A percentile compares a stretch with the other conserved stretches of the same genome.
These are phyloP conservation scores for Thalassiosira mediterranea DNA, from an alignment of 352 stramenopile species.

Conservation along the genomic window DNA sequence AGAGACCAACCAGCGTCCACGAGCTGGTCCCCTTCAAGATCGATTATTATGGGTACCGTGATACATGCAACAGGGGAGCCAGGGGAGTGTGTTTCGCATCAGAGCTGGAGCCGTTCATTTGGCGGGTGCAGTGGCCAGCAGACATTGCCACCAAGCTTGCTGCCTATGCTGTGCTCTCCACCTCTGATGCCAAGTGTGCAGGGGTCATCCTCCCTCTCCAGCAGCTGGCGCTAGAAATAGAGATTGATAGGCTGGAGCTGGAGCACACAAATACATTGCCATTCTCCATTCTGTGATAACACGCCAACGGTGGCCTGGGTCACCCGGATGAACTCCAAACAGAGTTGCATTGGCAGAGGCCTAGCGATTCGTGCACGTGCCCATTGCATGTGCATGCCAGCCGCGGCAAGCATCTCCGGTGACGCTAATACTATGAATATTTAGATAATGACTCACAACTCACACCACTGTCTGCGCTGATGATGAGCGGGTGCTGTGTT, in stretches of 20 bases:
- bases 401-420: no score
- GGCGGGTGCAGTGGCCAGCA: constrained; percentile 33
- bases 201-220: constrained; percentile 8
- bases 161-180: constrained; percentile 10
- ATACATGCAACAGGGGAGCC: constrained; percentile 11
- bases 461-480: no score
- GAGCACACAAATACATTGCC: no score
- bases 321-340: constrained; percentile 3
- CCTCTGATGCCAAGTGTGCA: constrained; percentile 16
- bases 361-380: no score
- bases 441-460: no score
- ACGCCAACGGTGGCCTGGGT: constrained; percentile 9
- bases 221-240: constrained; percentile 4
- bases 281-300: constrained; percentile 16
- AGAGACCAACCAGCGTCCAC: constrained; percentile 39
- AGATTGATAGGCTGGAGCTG: background rate
- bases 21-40: constrained; percentile 36
- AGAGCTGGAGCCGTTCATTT: constrained; percentile 20
- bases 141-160: constrained; percentile 8
- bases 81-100: constrained; percentile 22
- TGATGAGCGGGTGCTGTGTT: no score
- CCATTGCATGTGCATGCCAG: no score
- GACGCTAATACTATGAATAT: no score
- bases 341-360: background rate
- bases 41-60: constrained; percentile 20